Conservation (phyloP, 805 yeast species). For the Maudiozyma serrabonitensis region DNA sequence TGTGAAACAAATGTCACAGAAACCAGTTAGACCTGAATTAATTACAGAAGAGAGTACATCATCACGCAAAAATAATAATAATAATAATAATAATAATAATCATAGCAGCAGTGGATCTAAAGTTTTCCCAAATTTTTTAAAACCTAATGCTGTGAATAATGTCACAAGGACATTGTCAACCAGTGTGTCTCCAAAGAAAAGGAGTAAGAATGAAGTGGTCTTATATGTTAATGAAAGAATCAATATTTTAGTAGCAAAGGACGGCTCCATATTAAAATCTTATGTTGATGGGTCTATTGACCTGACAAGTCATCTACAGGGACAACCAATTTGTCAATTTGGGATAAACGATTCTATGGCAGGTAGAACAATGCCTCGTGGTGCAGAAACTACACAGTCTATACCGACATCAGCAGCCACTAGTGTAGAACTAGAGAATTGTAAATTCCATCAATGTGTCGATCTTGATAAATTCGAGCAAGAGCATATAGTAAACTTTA, state of each 20-base stretch:
- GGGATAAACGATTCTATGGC: constrained; percentile 43
- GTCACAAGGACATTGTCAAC: not conserved
- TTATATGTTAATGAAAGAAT: constrained; percentile 69
- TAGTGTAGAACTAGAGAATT: constrained; percentile 56
- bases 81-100: not conserved
- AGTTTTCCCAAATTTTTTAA: not conserved
- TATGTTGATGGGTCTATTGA: constrained; percentile 69
- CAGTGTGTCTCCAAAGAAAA: not conserved
- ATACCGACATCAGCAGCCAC: constrained; percentile 27
- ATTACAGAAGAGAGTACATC: not conserved
- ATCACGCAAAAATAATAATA: not conserved
- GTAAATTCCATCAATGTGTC: constrained; percentile 83
- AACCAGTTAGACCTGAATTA: constrained; percentile 9
- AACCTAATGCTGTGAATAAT: not conserved
- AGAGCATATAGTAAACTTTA: constrained; percentile 55
- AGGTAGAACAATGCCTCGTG: constrained; percentile 12
- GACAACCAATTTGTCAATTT: constrained; percentile 76
- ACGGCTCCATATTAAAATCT: constrained; percentile 54
- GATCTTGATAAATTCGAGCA: constrained; percentile 57
- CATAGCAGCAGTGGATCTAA: not conserved
- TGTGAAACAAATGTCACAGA: constrained; percentile 16
- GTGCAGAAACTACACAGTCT: constrained; percentile 11
- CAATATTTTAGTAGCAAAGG: constrained; percentile 55
- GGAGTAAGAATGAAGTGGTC: constrained; percentile 55
- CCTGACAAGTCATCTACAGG: constrained; percentile 63